Base-by-base conservation (phyloP, 177 flowering plant species). In the Vitis hybrid region DNA sequence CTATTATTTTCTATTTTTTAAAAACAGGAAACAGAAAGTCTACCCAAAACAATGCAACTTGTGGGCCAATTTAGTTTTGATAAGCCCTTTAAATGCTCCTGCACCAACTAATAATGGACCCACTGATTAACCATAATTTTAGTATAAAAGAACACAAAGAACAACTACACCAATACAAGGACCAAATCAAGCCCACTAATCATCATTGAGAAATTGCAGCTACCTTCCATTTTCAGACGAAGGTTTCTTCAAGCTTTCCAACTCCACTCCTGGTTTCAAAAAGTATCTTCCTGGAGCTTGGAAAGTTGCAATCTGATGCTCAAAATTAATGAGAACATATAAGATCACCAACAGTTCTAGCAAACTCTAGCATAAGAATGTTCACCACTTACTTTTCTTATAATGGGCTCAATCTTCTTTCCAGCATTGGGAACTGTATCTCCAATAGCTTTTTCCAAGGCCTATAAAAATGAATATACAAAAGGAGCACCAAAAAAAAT, bases 221-320 rank as follows among this genome's bases (percentile, higher is more conserved):
- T 80, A 93, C 99, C 98, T 95, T 85, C 88, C 88, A 81, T 81
- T 82, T 78, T 82, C 90, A 68, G 86, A 69, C 5, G 77, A 76
- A 71, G 81, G 85, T 71, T 86, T 87, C 85, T 87, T 91, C 61
- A 79, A 64, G 82, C 73, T 74, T 72, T 88, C 97, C 75, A 79
- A 68, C 59, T 89, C 95, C 59, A 82, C 74, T 76, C 81, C 95
- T 72, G 84, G 77, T 72, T 85, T 96, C 82, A 93, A 73, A 50
- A 86, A 18, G 77, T 96, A 90, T 73, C 83, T 86, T 72, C 98
- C 97, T 45, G 98, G 88, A 82, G 94, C 87, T 86, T 88, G 85
- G 61, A 60, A 88, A 77, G 64, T 83, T 60, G 99, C 98, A 85
- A 93, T 89, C 99, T 96, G 89, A 77, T 61, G 72, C n/a, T 59